Base-by-base conservation (phyloP, 768 basidiomycete species). In the Russula dissimulans region DNA sequence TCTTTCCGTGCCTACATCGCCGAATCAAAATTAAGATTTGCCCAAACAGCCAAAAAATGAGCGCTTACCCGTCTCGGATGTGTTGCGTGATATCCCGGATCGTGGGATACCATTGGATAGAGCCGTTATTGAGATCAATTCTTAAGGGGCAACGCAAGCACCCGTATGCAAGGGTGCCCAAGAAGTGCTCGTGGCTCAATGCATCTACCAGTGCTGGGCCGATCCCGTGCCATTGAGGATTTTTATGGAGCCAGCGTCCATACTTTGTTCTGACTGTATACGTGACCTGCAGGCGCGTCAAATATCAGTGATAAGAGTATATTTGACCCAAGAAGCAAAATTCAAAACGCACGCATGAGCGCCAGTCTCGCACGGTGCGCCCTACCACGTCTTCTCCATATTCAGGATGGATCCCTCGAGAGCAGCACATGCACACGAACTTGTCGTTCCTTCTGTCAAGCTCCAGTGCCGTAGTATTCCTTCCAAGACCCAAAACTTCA, bases 361-460 rank as follows among this genome's bases (percentile, higher is more conserved):
- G 59, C 59, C 59, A 60, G 44, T 60, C 59, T 26, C 59, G 53
- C 15, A 49, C 51, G 17, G 45, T 48, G 18, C 59, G 52, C 9
- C 59, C 52, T 3, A 54, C 4, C 31, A 54, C 53, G 18, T 60
- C 45, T 48, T n/a, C n/a, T 42, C 59, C 52, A 32, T 46, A 26
- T 46, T 54, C 39, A 18, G n/a, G 14, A 31, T 44, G 54, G 15
- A 46, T 39, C 45, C 44, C 43, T 9, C 43, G 41, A 1, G 59
- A 14, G 32, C 59, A 60, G 8, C 29, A 15, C 14, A 60, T 48
- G 12, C 59, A 60, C 1, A 49, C 46, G 12, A 60, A 54, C 26
- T n/a, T 60, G n/a, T 60, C 59, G 31, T 60, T 48, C 43, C 59
- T 53, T 34, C 46, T 54, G 59, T 60, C 59, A 8, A 60, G 52